phyloP scores from a whole-genome alignment of 2,329 filamentous ascomycete genomes.

The Microsporum audouinii region DNA sequence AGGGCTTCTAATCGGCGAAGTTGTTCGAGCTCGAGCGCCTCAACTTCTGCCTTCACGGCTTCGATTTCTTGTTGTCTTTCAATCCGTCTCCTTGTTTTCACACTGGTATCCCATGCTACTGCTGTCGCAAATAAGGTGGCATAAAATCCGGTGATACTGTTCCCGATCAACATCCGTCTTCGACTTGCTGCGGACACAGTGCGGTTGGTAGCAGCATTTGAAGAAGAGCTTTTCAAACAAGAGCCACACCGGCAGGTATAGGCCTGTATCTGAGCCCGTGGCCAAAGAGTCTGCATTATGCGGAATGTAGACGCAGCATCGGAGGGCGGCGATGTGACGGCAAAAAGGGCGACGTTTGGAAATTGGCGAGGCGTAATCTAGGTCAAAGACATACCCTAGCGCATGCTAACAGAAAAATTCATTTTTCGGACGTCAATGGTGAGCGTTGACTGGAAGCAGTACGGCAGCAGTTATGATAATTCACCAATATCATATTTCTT shows the following conservation, averaged over 20 bases:
- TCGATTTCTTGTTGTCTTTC: conserved; percentile 35
- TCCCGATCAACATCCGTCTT: conserved; percentile 30
- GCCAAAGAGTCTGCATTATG: conserved; percentile 37
- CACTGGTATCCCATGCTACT: conserved; percentile 30
- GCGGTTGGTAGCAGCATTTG: conserved; percentile 27
- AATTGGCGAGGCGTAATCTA: not conserved
- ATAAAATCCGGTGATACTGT: conserved; percentile 35
- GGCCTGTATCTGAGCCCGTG: conserved; percentile 30
- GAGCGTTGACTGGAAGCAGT: not conserved
- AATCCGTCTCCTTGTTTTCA: conserved; percentile 29
- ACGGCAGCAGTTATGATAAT: not conserved
- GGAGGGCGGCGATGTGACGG: not conserved
- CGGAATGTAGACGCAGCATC: conserved; percentile 5
- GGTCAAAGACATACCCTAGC: not conserved
- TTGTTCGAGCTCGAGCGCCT: conserved; percentile 31
- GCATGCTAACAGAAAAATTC: not conserved
- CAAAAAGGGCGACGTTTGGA: not conserved
- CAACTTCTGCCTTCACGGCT: conserved; percentile 33
- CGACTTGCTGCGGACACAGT: conserved; percentile 27
- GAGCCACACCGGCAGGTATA: conserved; percentile 32
- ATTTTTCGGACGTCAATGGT: not conserved
- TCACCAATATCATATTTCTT: not conserved
- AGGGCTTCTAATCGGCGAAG: conserved; percentile 25
- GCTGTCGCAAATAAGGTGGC: conserved; percentile 35
- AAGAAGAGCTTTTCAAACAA: conserved; percentile 26